Evolutionary conservation across 2,329 filamentous ascomycete genomes (phyloP), one percentile per base, ranked within the genome.

Genomic region (Colletotrichum salicis): DNA sequence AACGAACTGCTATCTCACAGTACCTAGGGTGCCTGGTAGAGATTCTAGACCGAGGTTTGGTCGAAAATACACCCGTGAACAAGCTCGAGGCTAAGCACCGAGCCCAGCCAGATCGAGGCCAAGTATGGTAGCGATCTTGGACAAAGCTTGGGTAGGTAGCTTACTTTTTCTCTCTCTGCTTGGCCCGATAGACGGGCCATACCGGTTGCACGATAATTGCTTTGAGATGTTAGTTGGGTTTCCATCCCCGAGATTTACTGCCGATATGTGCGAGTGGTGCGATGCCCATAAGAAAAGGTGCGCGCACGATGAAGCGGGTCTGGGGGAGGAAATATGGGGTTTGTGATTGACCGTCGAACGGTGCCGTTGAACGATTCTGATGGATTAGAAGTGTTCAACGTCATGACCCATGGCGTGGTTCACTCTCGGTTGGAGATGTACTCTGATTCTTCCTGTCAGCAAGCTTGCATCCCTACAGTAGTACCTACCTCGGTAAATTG

Each of bases 221-320:
- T 10, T 29, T 5, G 27, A 4, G 27, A 5, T 29, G 4, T 29
- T 29, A 29, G 27, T 29, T 29, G 4, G 27, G 4, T 29, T 29
- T 4, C 10, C 41, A 6, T 27, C 24, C 45, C 48, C 31, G 22
- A 52, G 31, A n/a, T 19, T 63, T 52, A 51, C n/a, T 63, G 29
- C 45, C 31, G 13, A 56, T 15, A 56, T 48, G 56, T 51, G 55
- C 27, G 48, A 71, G 57, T 62, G 68, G 68, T 24, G 31, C 68
- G 37, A 67, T 67, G 48, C 22, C 48, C 27, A 27, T 29, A 27
- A 31, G 24, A 15, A 27, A 31, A 31, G 33, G 22, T 15, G 13
- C 24, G 27, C 29, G 27, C 13, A 56, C 8, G 35, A 24, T 12
- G 12, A 48, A 58, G 61, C n/a, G 13, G 6, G n/a, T 31, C 22